Percentiles rank a stretch among this genome's conserved stretches.
phyloP scores from a whole-genome alignment of 805 yeast genomes.

The Candida germanica region DNA sequence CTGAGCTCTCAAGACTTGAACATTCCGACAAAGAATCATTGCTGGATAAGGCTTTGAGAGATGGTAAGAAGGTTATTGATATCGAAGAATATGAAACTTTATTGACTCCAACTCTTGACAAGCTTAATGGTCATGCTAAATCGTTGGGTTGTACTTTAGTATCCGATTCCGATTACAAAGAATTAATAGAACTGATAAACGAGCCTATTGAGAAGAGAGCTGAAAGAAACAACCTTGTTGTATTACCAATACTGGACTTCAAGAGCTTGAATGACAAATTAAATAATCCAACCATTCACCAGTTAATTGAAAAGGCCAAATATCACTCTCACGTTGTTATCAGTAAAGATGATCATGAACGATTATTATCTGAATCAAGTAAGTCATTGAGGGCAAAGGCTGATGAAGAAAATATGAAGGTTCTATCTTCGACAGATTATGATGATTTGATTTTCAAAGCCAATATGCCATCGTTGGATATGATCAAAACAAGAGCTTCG shows the following conservation, averaged over 20 bases:
- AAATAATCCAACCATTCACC: slow-evolving; percentile 25
- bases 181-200: neutral
- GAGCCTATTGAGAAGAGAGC: slow-evolving; percentile 18
- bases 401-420: slow-evolving; percentile 12
- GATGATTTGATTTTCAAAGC: slow-evolving; percentile 30
- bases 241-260: slow-evolving; percentile 25
- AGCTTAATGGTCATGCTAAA: slow-evolving; percentile 15
- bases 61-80: slow-evolving; percentile 12
- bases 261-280: slow-evolving; percentile 19
- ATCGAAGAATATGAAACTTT: slow-evolving; percentile 9
- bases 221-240: slow-evolving; percentile 18
- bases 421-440: slow-evolving; percentile 20
- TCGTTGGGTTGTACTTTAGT: slow-evolving; percentile 13
- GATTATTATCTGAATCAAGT: slow-evolving; percentile 1
- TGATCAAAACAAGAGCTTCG: slow-evolving; percentile 22
- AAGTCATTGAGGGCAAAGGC: slow-evolving; percentile 28
- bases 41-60: slow-evolving; percentile 15
- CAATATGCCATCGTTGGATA: slow-evolving; percentile 26
- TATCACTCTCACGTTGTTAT: slow-evolving; percentile 8
- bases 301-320: slow-evolving; percentile 23
- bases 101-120: slow-evolving; percentile 10
- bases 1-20: slow-evolving; percentile 1
- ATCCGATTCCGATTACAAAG: slow-evolving; percentile 11
- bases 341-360: slow-evolving; percentile 9
- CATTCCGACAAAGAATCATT: slow-evolving; percentile 10